A percentile compares a stretch with the other conserved stretches of the same genome.
These are phyloP conservation scores for Dioscorea alata DNA, from an alignment of 106 monocot genomes.

Conservation along the genomic window DNA sequence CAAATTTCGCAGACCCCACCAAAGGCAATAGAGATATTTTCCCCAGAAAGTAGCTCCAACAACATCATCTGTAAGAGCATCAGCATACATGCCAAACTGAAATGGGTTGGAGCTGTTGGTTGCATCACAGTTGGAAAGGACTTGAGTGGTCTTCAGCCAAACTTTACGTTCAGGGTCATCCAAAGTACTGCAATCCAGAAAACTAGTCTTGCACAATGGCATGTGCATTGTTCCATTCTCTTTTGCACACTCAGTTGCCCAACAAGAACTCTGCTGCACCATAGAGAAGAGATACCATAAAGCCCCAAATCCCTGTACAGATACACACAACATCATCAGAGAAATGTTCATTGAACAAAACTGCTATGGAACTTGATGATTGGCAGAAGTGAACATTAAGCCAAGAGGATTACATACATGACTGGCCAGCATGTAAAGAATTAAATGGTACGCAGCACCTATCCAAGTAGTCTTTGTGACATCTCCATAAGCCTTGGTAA, in stretches of 20 bases:
- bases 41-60: constrained; percentile 43
- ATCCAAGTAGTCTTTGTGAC: constrained; percentile 77
- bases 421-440: constrained; percentile 92
- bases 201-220: constrained; percentile 41
- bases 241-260: constrained; percentile 54
- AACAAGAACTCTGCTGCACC: constrained; percentile 74
- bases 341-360: background rate
- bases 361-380: background rate
- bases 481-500: constrained; percentile 73
- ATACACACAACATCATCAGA: background rate
- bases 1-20: constrained; percentile 93
- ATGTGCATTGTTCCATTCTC: constrained; percentile 36
- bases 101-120: constrained; percentile 19
- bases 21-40: constrained; percentile 92
- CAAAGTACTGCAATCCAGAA: constrained; percentile 58
- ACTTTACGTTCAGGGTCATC: constrained; percentile 21
- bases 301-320: constrained; percentile 57
- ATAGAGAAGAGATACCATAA: constrained; percentile 85
- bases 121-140: constrained; percentile 39
- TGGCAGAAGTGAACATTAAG: background rate
- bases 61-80: constrained; percentile 54
- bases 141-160: constrained; percentile 46
- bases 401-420: constrained; percentile 60
- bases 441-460: constrained; percentile 86
- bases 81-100: constrained; percentile 73